phyloP scores from a whole-genome alignment of 2,329 filamentous ascomycete species.

The Aspergillus flavus region DNA sequence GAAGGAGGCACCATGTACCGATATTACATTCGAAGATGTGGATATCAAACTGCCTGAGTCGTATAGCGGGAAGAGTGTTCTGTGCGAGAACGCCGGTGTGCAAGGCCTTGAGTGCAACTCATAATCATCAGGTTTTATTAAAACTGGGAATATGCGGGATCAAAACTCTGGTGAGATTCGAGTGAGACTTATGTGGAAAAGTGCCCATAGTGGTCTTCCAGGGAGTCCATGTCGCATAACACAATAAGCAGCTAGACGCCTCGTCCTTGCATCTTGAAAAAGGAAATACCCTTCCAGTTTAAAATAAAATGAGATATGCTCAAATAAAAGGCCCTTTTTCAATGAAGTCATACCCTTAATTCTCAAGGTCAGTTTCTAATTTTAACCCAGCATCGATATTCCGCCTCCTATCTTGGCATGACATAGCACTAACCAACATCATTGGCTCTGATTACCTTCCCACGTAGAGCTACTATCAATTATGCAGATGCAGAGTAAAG shows the following conservation, averaged over 20 bases:
- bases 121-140: background rate
- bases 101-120: background rate
- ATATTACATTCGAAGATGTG: background rate
- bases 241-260: background rate
- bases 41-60: background rate
- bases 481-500: background rate
- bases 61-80: background rate
- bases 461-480: background rate
- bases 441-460: background rate
- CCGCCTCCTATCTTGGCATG: background rate
- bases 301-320: accelerated
- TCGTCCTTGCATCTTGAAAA: no score
- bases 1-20: constrained; percentile 1
- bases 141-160: no score
- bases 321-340: background rate
- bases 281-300: no score
- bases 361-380: background rate
- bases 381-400: background rate
- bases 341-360: background rate
- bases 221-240: background rate
- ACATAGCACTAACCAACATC: background rate
- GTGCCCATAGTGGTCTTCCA: no score
- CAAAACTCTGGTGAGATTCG: no score
- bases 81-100: constrained; percentile 7
- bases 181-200: no score